Percentiles rank a stretch among this genome's conserved stretches.
Conservation (phyloP, 2,329 filamentous ascomycete genomes). For the Stachybotrys elegans region DNA sequence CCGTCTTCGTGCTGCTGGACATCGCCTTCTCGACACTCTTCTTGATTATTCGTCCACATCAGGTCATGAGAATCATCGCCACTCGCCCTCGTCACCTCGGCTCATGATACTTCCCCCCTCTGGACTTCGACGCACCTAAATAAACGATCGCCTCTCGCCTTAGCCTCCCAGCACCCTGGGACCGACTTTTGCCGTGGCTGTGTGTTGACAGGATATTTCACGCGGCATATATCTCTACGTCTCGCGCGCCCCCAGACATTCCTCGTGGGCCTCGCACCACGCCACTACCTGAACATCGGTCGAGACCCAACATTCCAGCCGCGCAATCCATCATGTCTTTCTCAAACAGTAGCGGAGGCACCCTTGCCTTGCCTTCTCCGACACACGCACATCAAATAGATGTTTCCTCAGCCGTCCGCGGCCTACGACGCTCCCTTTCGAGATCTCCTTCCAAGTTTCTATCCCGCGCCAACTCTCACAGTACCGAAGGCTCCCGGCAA, state of each 20-base stretch:
- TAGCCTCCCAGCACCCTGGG: too few relatives aligned
- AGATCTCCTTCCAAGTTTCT: conserved; percentile 92
- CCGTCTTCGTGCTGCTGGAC: background rate
- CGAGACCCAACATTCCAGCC: conserved; percentile 20
- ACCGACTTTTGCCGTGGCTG: too few relatives aligned
- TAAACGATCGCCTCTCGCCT: too few relatives aligned
- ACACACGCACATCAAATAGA: conserved; percentile 79
- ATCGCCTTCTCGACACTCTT: background rate
- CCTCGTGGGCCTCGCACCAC: too few relatives aligned
- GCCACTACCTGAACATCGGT: background rate
- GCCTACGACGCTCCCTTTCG: conserved; percentile 81
- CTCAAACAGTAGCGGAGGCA: conserved; percentile 61
- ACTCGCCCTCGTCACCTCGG: conserved; percentile 5
- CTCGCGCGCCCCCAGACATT: conserved; percentile 23
- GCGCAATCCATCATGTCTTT: conserved; percentile 48
- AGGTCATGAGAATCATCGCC: background rate
- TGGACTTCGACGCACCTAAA: too few relatives aligned
- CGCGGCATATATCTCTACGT: conserved; percentile 9
- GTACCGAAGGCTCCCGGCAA: conserved; percentile 41
- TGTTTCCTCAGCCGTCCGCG: conserved; percentile 74
- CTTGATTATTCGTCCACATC: background rate
- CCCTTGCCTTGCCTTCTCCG: conserved; percentile 81
- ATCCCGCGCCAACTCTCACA: conserved; percentile 41
- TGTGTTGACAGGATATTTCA: background rate
- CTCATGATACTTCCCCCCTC: too few relatives aligned